A percentile compares a stretch with the other conserved stretches of the same genome.
phyloP scores from a whole-genome alignment of 495 filamentous ascomycete genomes.

The Daldinia loculata region DNA sequence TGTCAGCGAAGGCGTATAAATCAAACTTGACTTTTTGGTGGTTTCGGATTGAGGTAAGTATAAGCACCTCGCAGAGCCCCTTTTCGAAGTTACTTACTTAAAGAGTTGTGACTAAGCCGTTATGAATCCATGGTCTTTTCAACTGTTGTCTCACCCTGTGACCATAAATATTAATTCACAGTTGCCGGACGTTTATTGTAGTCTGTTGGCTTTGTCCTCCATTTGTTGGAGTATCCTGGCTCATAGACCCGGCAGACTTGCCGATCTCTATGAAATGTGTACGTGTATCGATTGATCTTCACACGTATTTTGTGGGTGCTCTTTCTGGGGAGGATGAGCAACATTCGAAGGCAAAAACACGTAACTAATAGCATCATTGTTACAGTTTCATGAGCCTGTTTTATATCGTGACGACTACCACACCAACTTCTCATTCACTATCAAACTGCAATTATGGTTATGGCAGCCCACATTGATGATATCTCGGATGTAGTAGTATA shows the following conservation, averaged over 20 bases:
- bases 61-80: not conserved
- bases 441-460: not conserved
- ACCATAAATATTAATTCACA: conserved; percentile 26
- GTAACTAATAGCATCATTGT: conserved; percentile 17
- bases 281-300: conserved; percentile 26
- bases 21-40: not conserved
- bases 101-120: not conserved
- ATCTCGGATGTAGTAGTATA: not conserved
- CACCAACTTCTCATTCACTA: not conserved
- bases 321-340: conserved; percentile 10
- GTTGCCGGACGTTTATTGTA: conserved; percentile 25
- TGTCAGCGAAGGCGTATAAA: not conserved
- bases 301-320: conserved; percentile 25
- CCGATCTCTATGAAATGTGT: conserved; percentile 41
- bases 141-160: conserved; percentile 22
- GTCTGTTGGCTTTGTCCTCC: conserved; percentile 28
- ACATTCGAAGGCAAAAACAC: not conserved
- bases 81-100: not conserved
- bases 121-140: not conserved
- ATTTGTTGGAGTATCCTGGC: conserved; percentile 25
- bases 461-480: not conserved
- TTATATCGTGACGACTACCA: not conserved
- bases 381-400: not conserved
- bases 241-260: conserved; percentile 20
- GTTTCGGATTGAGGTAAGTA: not conserved